A percentile compares a stretch with the other conserved stretches of the same genome.
phyloP scores from a whole-genome alignment of 2,329 filamentous ascomycete genomes.

The Fusarium sp. region DNA sequence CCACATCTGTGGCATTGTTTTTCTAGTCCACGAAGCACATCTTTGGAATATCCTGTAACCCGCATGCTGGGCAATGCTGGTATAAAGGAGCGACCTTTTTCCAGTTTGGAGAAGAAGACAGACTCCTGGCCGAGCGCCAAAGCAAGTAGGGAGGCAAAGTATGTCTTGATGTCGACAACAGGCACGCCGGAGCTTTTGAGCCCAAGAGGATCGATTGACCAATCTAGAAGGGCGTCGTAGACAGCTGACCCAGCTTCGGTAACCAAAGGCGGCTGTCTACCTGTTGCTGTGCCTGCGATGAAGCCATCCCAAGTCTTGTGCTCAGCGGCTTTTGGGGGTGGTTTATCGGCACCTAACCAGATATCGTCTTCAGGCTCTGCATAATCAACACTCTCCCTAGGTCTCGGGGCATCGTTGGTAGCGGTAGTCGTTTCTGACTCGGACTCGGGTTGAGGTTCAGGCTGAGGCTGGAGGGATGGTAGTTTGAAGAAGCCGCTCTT shows the following conservation, averaged over 20 bases:
- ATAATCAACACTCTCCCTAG: conserved; percentile 11
- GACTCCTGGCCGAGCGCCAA: conserved; percentile 77
- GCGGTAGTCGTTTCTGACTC: conserved; percentile 16
- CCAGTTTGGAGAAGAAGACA: conserved; percentile 72
- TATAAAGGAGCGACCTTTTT: conserved; percentile 61
- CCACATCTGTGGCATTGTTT: conserved; percentile 58
- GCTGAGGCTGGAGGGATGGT: conserved; percentile 25
- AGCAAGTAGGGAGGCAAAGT: conserved; percentile 67
- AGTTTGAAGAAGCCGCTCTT: conserved; percentile 48
- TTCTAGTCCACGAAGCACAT: conserved; percentile 58
- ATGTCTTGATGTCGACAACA: conserved; percentile 59
- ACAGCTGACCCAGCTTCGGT: conserved; percentile 72
- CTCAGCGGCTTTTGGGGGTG: conserved; percentile 46
- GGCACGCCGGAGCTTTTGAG: conserved; percentile 51
- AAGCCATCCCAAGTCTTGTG: conserved; percentile 78
- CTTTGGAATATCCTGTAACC: conserved; percentile 65
- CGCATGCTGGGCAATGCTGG: conserved; percentile 58
- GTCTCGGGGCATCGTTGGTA: conserved; percentile 8
- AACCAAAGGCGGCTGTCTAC: conserved; percentile 63
- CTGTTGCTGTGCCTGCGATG: conserved; percentile 49
- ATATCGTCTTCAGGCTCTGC: conserved; percentile 42
- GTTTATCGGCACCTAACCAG: conserved; percentile 58
- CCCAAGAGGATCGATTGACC: conserved; percentile 52
- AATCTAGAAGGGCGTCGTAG: conserved; percentile 70
- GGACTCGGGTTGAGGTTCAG: conserved; percentile 18